Evolutionary conservation across 106 monocot species (phyloP).

Genomic region (Acorus gramineus): DNA sequence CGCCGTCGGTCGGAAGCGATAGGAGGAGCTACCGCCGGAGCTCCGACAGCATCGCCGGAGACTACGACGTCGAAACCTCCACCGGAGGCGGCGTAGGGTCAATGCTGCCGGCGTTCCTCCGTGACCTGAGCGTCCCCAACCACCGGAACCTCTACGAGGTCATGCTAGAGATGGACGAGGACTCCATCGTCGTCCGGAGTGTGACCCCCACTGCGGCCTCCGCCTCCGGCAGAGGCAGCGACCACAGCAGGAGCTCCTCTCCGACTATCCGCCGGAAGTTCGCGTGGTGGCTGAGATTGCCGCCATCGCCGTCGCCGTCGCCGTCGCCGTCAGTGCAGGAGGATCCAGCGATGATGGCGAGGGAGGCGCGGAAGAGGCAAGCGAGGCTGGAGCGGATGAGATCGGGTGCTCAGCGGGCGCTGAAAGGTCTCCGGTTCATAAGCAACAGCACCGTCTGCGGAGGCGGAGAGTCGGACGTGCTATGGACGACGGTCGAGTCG

Average conservation of each 20-base stretch:
- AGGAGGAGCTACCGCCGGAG: slow-evolving; percentile 33
- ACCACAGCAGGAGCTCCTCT: not conserved
- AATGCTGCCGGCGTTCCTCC: slow-evolving; percentile 34
- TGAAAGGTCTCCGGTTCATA: slow-evolving; percentile 70
- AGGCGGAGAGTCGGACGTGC: slow-evolving; percentile 18
- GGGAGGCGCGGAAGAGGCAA: slow-evolving; percentile 40
- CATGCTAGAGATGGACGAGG: slow-evolving; percentile 67
- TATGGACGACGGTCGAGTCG: slow-evolving; percentile 54
- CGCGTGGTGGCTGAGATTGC: slow-evolving; percentile 26
- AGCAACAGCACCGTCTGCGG: slow-evolving; percentile 29
- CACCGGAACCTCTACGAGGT: slow-evolving; percentile 24
- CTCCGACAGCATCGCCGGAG: slow-evolving; percentile 40
- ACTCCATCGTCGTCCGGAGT: slow-evolving; percentile 52
- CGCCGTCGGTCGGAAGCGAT: slow-evolving; percentile 11
- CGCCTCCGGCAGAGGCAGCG: not conserved
- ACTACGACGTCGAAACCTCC: slow-evolving; percentile 1
- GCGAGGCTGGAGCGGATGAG: slow-evolving; percentile 54
- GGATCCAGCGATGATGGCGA: slow-evolving; percentile 21
- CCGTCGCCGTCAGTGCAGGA: slow-evolving; percentile 12
- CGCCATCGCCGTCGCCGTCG: slow-evolving; percentile 9
- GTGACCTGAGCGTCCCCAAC: slow-evolving; percentile 41
- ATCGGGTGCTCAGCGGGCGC: slow-evolving; percentile 51
- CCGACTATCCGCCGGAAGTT: slow-evolving; percentile 62
- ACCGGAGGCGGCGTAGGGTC: slow-evolving; percentile 2
- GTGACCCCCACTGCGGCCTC: slow-evolving; percentile 32